Base-by-base conservation (phyloP, 371 early-diverging fungal genomes). In the Rhizomucor miehei region DNA sequence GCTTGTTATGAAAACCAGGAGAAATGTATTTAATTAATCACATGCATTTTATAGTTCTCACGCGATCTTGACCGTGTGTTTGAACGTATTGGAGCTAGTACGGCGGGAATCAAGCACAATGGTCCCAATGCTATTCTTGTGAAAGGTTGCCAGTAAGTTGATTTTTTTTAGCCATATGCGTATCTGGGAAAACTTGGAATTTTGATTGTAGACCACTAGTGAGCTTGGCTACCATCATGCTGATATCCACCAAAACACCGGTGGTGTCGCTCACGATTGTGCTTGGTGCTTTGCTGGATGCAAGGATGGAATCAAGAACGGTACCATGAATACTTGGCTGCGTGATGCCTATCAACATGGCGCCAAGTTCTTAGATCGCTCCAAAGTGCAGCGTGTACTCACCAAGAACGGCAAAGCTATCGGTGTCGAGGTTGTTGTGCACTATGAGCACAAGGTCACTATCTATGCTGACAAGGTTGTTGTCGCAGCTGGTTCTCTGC, bases 271-370 rank as follows among this genome's bases (percentile, higher is more conserved):
- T 6, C 90, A 91, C 69, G 64, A 74, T 11, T 91, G 92, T 58
- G 83, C 80, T 5, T 84, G 67, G 58, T 91, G 90, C 52, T 75
- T 65, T 37, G 67, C 81, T 38, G 92, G 90, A 14, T 91, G 90
- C 61, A 76, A 79, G 39, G 83, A 80, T 53, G 86, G 84, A 16
- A 78, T 85, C 60, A 91, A 91, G 66, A 86, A 88, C 56, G 72
- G 85, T 5, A 75, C 85, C 1, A 74, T 79, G 66, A 75, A 82
- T 60, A 82, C 85, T 3, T 90, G 79, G 77, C 77, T 90, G 35
- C 64, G 70, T 34, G 89, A 90, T 57, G 90, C 90, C 23, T 59
- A 76, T 34, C 59, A 75, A 2, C 57, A 77, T 41, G 87, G 85
- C 23, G 84, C 85, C 12, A 60, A 72, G 19, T 87, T 91, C 57